Evolutionary conservation across 306 rosid species (phyloP).

Genomic region (Ormosia semicastrata): DNA sequence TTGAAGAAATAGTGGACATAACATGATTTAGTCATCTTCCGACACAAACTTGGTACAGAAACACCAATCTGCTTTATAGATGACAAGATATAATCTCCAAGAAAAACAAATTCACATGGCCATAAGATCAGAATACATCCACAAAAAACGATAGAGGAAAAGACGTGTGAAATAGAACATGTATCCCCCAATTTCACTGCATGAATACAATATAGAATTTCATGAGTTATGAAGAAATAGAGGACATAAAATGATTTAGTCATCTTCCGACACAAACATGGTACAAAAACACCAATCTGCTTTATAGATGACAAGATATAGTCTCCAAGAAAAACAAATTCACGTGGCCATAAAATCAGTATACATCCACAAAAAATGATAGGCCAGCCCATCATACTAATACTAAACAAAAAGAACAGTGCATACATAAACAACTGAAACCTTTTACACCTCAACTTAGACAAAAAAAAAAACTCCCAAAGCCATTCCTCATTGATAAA

Average conservation of each 20-base stretch:
- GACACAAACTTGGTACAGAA: conserved; percentile 61
- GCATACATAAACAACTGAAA: background rate
- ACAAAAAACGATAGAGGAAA: background rate
- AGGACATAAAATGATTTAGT: conserved; percentile 33
- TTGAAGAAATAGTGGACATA: background rate
- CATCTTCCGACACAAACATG: conserved; percentile 80
- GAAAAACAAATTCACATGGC: background rate
- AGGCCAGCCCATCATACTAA: background rate
- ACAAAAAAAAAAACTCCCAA: background rate
- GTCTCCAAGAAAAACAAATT: background rate
- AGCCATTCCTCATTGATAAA: background rate
- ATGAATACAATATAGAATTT: conserved; percentile 4
- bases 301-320: conserved; percentile 48
- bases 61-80: conserved; percentile 62
- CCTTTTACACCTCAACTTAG: background rate
- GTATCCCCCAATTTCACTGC: conserved; percentile 23
- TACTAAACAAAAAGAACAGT: background rate
- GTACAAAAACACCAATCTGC: conserved; percentile 40
- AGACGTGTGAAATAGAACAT: background rate
- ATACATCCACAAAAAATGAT: background rate
- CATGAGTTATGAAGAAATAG: conserved; percentile 11
- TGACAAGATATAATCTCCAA: background rate
- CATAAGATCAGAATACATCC: background rate
- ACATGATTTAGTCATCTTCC: conserved; percentile 72
- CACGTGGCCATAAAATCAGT: background rate